phyloP scores from a whole-genome alignment of 2,329 filamentous ascomycete genomes.

The Lachnellula hyalina region DNA sequence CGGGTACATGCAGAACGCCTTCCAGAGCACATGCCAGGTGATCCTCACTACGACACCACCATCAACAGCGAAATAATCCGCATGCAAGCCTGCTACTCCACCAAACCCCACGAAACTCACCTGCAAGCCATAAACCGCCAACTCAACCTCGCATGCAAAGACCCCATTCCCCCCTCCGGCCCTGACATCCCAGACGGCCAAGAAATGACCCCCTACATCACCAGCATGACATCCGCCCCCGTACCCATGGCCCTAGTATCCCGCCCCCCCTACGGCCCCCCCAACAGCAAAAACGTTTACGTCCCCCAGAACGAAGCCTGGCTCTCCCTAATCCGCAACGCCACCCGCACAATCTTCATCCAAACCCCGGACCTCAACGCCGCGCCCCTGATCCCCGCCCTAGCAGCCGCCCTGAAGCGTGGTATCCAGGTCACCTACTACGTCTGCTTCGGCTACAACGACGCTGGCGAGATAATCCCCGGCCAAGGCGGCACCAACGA shows the following conservation, averaged over 20 bases:
- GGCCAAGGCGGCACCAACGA: constrained; percentile 73
- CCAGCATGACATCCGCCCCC: constrained; percentile 45
- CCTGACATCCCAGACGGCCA: constrained; percentile 48
- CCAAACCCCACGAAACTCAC: constrained; percentile 44
- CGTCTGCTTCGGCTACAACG: constrained; percentile 74
- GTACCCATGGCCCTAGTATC: constrained; percentile 70
- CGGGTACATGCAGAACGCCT: constrained; percentile 27
- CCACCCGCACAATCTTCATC: constrained; percentile 62
- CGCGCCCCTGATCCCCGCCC: constrained; percentile 56
- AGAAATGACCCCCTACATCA: constrained; percentile 62
- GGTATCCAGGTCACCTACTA: constrained; percentile 66
- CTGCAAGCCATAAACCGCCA: constrained; percentile 58
- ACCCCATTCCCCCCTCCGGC: constrained; percentile 45
- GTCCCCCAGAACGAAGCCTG: constrained; percentile 74
- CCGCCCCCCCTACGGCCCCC: constrained; percentile 59
- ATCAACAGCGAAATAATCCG: constrained; percentile 57
- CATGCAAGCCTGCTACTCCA: constrained; percentile 52
- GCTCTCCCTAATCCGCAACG: constrained; percentile 63
- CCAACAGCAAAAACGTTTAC: constrained; percentile 53
- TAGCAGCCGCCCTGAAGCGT: constrained; percentile 59
- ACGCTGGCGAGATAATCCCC: constrained; percentile 69
- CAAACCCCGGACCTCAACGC: constrained; percentile 76
- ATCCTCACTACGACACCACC: constrained; percentile 59
- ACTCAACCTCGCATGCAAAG: constrained; percentile 57
- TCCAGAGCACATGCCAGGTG: constrained; percentile 51